phyloP scores from a whole-genome alignment of 371 early-diverging fungal genomes.

The Rhizopus sp. region DNA sequence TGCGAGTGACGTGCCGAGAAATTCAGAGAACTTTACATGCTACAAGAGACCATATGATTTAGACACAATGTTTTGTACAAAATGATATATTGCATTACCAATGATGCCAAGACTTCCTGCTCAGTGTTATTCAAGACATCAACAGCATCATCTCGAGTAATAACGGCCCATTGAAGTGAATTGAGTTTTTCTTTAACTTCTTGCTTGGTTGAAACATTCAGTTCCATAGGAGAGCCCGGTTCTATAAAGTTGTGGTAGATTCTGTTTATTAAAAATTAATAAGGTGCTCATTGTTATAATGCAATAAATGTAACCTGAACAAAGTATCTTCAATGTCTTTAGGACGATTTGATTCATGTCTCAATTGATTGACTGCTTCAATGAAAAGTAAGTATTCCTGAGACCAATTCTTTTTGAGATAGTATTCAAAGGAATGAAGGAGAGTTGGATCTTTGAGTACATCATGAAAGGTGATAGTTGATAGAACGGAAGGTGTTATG shows the following conservation, averaged over 20 bases:
- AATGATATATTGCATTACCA: slow-evolving; percentile 23
- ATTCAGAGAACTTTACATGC: slow-evolving; percentile 6
- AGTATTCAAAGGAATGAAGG: slow-evolving; percentile 34
- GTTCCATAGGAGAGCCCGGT: slow-evolving; percentile 26
- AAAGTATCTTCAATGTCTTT: slow-evolving; percentile 26
- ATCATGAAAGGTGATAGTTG: slow-evolving; percentile 8
- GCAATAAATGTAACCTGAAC: slow-evolving; percentile 28
- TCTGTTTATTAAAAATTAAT: slow-evolving; percentile 16
- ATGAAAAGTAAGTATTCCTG: slow-evolving; percentile 47
- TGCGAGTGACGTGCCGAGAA: slow-evolving; percentile 18
- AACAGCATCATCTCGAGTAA: slow-evolving; percentile 26
- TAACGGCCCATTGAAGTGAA: slow-evolving; percentile 32
- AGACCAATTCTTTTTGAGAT: slow-evolving; percentile 20
- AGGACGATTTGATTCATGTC: slow-evolving; percentile 25
- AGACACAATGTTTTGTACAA: not conserved
- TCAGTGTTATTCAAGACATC: slow-evolving; percentile 35
- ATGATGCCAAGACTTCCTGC: slow-evolving; percentile 29
- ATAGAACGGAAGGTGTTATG: not conserved
- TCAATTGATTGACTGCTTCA: slow-evolving; percentile 44
- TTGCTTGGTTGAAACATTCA: slow-evolving; percentile 32
- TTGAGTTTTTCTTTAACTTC: slow-evolving; percentile 24
- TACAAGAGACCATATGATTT: not conserved
- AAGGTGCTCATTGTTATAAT: not conserved
- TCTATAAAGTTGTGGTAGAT: slow-evolving; percentile 45
- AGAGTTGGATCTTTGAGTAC: slow-evolving; percentile 35